These are phyloP conservation scores for Boletus eberwhitei DNA, from an alignment of 768 basidiomycete species.

Conservation along the genomic window DNA sequence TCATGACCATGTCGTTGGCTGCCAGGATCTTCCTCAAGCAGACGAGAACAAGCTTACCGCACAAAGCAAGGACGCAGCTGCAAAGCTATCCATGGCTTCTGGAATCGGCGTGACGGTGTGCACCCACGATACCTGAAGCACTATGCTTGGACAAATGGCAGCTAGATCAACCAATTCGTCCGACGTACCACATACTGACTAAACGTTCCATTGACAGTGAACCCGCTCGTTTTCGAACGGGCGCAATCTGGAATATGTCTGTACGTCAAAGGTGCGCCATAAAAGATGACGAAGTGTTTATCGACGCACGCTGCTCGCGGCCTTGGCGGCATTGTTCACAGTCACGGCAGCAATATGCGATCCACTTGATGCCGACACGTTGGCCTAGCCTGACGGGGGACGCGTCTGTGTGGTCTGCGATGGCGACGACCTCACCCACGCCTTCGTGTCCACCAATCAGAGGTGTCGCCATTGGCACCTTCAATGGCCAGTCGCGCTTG, in stretches of 20 bases:
- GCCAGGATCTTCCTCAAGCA: too few relatives aligned
- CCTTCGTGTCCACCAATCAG: conserved; percentile 86
- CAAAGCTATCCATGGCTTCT: conserved; percentile 56
- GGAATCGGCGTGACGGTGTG: conserved; percentile 80
- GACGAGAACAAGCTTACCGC: conserved; percentile 41
- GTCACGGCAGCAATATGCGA: conserved; percentile 67
- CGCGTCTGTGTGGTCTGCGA: conserved; percentile 57
- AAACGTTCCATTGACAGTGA: conserved; percentile 77
- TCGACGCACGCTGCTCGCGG: conserved; percentile 65
- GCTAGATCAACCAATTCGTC: too few relatives aligned
- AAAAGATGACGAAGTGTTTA: not conserved
- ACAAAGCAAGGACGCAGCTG: conserved; percentile 74
- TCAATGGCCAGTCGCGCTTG: conserved; percentile 76
- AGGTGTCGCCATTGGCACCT: conserved; percentile 54
- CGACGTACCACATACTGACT: conserved; percentile 53
- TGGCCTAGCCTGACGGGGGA: conserved; percentile 72
- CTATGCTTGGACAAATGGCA: not conserved
- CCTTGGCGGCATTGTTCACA: conserved; percentile 78
- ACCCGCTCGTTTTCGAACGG: conserved; percentile 61
- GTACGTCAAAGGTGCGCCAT: not conserved
- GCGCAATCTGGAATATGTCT: conserved; percentile 47
- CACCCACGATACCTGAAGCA: conserved; percentile 60
- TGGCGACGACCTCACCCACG: conserved; percentile 77
- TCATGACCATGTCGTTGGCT: not conserved
- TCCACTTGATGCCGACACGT: conserved; percentile 82